Evolutionary conservation across 306 rosid species (phyloP).

Genomic region (Prunus salicina): DNA sequence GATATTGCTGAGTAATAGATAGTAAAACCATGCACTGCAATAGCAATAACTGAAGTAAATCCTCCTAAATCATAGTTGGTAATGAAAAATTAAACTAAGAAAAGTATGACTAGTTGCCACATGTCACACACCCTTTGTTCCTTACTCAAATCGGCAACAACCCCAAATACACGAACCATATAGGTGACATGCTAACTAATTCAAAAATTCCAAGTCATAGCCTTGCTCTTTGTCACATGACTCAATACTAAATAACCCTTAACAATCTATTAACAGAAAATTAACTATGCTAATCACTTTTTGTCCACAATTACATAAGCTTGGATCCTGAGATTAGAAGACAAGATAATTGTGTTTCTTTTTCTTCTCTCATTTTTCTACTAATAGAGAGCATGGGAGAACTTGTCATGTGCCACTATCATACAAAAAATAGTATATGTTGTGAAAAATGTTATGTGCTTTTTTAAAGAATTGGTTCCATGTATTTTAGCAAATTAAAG

Average conservation of each 20-base stretch:
- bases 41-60: no score
- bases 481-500: slow-evolving; percentile 17
- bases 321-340: slow-evolving; percentile 32
- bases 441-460: not conserved
- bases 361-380: not conserved
- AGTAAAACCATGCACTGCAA: no score
- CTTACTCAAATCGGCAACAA: no score
- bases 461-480: slow-evolving; percentile 14
- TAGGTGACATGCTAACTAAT: no score
- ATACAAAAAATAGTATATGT: not conserved
- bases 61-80: no score
- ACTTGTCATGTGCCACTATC: slow-evolving; percentile 34
- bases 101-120: no score
- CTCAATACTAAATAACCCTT: not conserved
- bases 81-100: no score
- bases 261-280: not conserved
- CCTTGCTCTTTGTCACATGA: not conserved
- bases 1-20: no score
- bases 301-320: no score
- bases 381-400: slow-evolving; percentile 11
- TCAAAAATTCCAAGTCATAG: not conserved
- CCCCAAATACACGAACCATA: no score
- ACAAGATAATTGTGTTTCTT: slow-evolving; percentile 23
- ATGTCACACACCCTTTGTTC: no score
- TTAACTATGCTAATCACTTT: not conserved